A percentile compares a stretch with the other conserved stretches of the same genome.
These are phyloP conservation scores for Fusarium vanettenii DNA, from an alignment of 2,329 filamentous ascomycete species.

Conservation along the genomic window DNA sequence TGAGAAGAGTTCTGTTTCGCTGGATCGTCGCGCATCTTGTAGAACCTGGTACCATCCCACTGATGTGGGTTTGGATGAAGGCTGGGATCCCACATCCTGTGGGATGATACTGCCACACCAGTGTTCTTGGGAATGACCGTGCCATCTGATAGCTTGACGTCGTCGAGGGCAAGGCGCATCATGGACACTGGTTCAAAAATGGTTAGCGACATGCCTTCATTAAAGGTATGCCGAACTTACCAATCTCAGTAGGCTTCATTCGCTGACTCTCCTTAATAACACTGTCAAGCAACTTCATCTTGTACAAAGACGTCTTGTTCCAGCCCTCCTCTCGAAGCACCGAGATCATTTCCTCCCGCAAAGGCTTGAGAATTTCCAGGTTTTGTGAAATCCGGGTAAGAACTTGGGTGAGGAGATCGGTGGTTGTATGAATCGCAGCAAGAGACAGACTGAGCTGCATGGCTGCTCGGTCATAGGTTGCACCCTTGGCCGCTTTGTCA, in stretches of 20 bases:
- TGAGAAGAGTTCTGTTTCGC: slow-evolving; percentile 43
- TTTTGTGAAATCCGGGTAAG: not conserved
- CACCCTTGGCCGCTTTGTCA: not conserved
- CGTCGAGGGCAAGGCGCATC: not conserved
- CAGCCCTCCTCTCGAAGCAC: not conserved
- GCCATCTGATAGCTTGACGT: slow-evolving; percentile 9
- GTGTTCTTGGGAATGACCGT: slow-evolving; percentile 1
- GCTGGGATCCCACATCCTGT: slow-evolving; percentile 34
- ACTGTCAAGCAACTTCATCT: not conserved
- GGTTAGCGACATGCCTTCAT: not conserved
- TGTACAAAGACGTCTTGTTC: not conserved
- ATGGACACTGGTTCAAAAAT: not conserved
- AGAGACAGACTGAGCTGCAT: not conserved
- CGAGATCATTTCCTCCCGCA: not conserved
- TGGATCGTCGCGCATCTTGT: slow-evolving; percentile 40
- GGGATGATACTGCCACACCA: not conserved
- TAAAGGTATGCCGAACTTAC: not conserved
- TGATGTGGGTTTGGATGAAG: slow-evolving; percentile 39
- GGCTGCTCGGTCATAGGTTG: not conserved
- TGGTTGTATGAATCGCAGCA: not conserved
- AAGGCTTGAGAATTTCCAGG: not conserved
- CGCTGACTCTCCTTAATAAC: not conserved
- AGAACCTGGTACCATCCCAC: slow-evolving; percentile 46
- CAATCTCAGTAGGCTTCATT: not conserved
- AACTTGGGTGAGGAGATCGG: not conserved